Evolutionary conservation across 345 rosid species (phyloP), one percentile per base, ranked within the genome.

Genomic region (Brassica carinata): DNA sequence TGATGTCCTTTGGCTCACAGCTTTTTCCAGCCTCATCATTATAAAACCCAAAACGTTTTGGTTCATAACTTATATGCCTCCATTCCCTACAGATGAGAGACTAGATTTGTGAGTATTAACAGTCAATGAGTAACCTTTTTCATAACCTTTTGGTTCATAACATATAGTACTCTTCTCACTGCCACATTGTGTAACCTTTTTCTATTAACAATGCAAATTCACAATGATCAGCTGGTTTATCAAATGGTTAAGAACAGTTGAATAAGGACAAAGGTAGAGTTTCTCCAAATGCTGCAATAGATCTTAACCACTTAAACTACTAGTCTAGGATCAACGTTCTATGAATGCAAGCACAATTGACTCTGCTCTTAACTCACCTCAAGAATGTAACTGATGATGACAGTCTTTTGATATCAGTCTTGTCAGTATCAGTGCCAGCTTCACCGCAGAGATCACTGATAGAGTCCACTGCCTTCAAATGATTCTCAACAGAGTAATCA

Each of bases 401-500:
- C 1, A 90, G 38, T 74, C 81, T 89, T 7, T 64, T 14, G 59
- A 87, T 86, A 13, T 86, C 85, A 7, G 73, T 61, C 48, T 75
- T 58, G 2, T 82, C 88, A 45, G 66, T 30, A 5, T 69, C 84
- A 7, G 76, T 48, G 26, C 40, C 73, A 5, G 83, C 72, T 75
- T 89, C 96, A 64, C 86, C 91, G 77, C 94, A 91, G 26, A 90
- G 83, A 84, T 80, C 67, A 79, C 85, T 82, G 59, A 83, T 89
- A 2, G 69, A 75, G 53, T 88, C 92, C 73, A 91, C 64, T 62
- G 88, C 90, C 26, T 79, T 85, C 31, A 95, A 78, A 86, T 93
- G 90, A 83, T 85, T 90, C 74, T 93, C 89, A 9, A 84, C 82
- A 1, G 92, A 91, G 77, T 77, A 63, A 77, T 93, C 99, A 67